A percentile compares a stretch with the other conserved stretches of the same genome.
Conservation (phyloP, 768 basidiomycete species). For the Lactarius hatsudake region DNA sequence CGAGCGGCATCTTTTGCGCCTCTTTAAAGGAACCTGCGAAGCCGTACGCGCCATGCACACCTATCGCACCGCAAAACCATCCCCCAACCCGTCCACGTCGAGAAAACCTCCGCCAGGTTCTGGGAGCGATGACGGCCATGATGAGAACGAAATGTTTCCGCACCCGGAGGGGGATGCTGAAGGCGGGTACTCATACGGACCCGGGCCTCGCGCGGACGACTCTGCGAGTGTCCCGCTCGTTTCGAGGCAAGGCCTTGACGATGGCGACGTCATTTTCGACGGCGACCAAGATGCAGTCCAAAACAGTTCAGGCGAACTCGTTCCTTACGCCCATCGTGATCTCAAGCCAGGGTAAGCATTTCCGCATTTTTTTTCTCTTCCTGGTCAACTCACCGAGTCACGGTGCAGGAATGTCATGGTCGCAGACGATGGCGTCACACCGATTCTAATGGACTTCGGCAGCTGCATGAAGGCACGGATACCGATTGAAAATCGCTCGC, state of each 20-base stretch:
- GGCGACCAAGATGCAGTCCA: slow-evolving; percentile 69
- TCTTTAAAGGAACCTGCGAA: slow-evolving; percentile 93
- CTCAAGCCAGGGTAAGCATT: slow-evolving; percentile 85
- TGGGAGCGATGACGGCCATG: slow-evolving; percentile 42
- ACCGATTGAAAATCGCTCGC: slow-evolving; percentile 72
- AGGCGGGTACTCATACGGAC: slow-evolving; percentile 70
- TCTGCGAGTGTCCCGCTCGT: slow-evolving; percentile 53
- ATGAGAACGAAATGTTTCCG: slow-evolving; percentile 69
- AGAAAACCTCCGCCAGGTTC: slow-evolving; percentile 24
- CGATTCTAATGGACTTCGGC: slow-evolving; percentile 98
- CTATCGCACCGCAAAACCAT: slow-evolving; percentile 55
- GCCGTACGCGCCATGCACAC: slow-evolving; percentile 95
- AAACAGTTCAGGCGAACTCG: slow-evolving; percentile 43
- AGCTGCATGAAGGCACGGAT: slow-evolving; percentile 87
- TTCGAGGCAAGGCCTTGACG: slow-evolving; percentile 48
- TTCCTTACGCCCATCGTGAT: slow-evolving; percentile 96
- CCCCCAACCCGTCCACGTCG: slow-evolving; percentile 30
- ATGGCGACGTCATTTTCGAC: slow-evolving; percentile 70
- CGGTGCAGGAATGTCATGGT: slow-evolving; percentile 88
- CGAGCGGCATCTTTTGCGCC: slow-evolving; percentile 81
- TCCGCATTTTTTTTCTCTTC: neutral
- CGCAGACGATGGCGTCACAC: slow-evolving; percentile 76
- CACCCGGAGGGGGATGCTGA: slow-evolving; percentile 74
- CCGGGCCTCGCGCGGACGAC: slow-evolving; percentile 28
- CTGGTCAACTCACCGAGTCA: neutral